phyloP scores from a whole-genome alignment of 73 alveolate genomes.

The Diophrys sp. region DNA sequence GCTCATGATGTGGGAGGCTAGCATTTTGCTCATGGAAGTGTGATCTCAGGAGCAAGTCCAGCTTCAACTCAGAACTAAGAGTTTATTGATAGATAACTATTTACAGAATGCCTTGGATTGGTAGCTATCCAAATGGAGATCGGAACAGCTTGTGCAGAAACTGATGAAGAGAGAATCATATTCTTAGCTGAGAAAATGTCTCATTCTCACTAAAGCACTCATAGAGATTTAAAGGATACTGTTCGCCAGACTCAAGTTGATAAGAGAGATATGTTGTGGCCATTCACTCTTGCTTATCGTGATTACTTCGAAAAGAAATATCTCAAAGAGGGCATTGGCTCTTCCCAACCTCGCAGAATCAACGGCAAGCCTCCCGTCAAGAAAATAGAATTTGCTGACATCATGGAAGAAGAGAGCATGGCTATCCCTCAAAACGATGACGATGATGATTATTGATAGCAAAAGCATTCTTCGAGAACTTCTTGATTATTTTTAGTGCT shows the following conservation, averaged over 20 bases:
- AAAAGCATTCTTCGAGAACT: too few species aligned
- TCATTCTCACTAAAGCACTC: not conserved
- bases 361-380: too few species aligned
- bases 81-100: not conserved
- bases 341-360: too few species aligned
- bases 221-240: not conserved
- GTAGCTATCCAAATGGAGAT: not conserved
- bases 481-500: too few species aligned
- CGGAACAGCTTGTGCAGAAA: not conserved
- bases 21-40: too few species aligned
- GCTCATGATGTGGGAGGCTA: too few species aligned
- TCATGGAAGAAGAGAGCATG: too few species aligned
- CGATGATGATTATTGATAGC: too few species aligned
- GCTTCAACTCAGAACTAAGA: not conserved
- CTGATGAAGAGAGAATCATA: not conserved
- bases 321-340: too few species aligned
- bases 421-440: too few species aligned
- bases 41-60: too few species aligned
- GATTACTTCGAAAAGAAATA: not conserved
- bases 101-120: not conserved
- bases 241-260: not conserved
- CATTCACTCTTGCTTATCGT: not conserved
- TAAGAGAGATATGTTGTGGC: not conserved
- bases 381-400: too few species aligned
- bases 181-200: conserved; percentile 1